Evolutionary conservation across 495 filamentous ascomycete genomes (phyloP).

Genomic region (Aspergillus leporis): DNA sequence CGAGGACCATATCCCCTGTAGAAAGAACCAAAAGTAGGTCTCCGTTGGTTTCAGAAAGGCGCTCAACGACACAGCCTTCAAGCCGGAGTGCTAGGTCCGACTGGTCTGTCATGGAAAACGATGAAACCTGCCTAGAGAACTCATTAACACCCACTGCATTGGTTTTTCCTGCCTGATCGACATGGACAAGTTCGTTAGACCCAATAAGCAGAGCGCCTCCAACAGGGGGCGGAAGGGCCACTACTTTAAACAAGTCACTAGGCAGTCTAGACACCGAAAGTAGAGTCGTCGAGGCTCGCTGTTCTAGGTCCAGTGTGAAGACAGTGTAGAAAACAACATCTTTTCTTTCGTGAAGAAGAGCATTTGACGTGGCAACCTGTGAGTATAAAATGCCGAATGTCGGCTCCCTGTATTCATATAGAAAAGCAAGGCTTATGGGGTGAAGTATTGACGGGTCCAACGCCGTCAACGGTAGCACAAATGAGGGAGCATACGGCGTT

Average conservation of each 20-base stretch:
- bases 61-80: slow-evolving; percentile 78
- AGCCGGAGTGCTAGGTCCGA: slow-evolving; percentile 76
- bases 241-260: slow-evolving; percentile 83
- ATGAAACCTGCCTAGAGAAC: slow-evolving; percentile 75
- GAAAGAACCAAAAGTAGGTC: slow-evolving; percentile 84
- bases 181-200: slow-evolving; percentile 86
- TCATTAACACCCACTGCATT: slow-evolving; percentile 94
- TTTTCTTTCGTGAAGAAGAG: slow-evolving; percentile 73
- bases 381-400: slow-evolving; percentile 94
- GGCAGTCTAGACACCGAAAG: slow-evolving; percentile 82
- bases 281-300: slow-evolving; percentile 89
- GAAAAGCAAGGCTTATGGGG: slow-evolving; percentile 87
- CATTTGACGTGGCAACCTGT: slow-evolving; percentile 64
- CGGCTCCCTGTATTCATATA: slow-evolving; percentile 95
- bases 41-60: slow-evolving; percentile 68
- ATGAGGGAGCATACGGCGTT: slow-evolving; percentile 86
- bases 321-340: slow-evolving; percentile 88
- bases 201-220: slow-evolving; percentile 88
- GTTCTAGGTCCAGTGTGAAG: slow-evolving; percentile 91
- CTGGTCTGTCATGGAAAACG: slow-evolving; percentile 82
- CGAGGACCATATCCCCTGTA: slow-evolving; percentile 70
- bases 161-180: slow-evolving; percentile 92
- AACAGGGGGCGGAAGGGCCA: slow-evolving; percentile 81
- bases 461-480: slow-evolving; percentile 80
- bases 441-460: slow-evolving; percentile 85